These are phyloP conservation scores for Tanozyma kutaoensis DNA, from an alignment of 805 yeast genomes.

Conservation along the genomic window DNA sequence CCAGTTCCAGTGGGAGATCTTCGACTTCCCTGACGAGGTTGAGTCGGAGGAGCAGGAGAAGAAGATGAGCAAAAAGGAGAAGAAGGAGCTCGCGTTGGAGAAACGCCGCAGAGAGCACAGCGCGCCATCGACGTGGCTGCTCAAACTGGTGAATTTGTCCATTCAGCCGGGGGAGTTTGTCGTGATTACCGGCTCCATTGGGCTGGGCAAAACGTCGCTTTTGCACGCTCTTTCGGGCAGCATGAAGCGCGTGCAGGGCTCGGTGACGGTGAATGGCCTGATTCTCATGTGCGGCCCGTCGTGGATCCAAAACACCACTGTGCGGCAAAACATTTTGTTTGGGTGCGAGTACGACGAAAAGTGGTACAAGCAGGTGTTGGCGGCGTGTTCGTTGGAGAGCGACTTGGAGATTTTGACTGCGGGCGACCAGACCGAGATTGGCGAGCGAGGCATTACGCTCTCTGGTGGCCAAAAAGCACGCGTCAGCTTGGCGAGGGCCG, in stretches of 20 bases:
- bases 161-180: constrained; percentile 20
- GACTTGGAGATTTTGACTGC: constrained; percentile 20
- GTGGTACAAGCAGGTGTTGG: constrained; percentile 13
- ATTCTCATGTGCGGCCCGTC: constrained; percentile 18
- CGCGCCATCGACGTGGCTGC: too few species aligned
- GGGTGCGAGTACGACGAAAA: constrained; percentile 12
- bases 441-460: constrained; percentile 23
- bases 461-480: constrained; percentile 27
- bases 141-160: constrained; percentile 10
- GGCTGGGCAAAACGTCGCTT: constrained; percentile 12
- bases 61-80: not conserved
- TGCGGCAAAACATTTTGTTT: constrained; percentile 18
- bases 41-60: not conserved
- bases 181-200: constrained; percentile 23
- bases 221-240: constrained; percentile 1
- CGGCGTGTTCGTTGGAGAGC: constrained; percentile 16
- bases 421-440: constrained; percentile 23
- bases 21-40: constrained; percentile 1
- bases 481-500: constrained; percentile 22
- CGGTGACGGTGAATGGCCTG: constrained; percentile 10
- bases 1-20: constrained; percentile 15
- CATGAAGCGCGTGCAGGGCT: constrained; percentile 1
- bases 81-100: not conserved
- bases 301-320: constrained; percentile 23
- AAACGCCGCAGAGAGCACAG: too few species aligned